Base-by-base conservation (phyloP, 768 basidiomycete species). In the Amanita muscaria region DNA sequence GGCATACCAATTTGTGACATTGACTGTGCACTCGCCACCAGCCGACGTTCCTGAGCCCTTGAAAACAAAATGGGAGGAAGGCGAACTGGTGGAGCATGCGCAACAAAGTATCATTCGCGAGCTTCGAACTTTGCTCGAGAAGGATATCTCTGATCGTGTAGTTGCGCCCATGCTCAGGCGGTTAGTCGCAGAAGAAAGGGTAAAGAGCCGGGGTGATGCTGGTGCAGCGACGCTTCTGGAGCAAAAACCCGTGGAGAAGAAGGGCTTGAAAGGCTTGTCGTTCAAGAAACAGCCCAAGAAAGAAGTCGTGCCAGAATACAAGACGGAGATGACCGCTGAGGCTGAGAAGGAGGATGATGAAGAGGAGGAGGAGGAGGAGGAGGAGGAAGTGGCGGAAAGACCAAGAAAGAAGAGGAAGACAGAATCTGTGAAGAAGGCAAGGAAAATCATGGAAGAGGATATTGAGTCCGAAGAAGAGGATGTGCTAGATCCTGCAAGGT, bases 401-500 rank as follows among this genome's bases (percentile, higher is more conserved):
- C 77, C 76, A 33, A 76, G 65, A 64, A 80, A 82, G 70, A 78
- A 68, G 58, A 65, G 68, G 56, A 79, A 70, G 64, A 73, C 72
- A 56, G 77, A 76, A 49, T 23, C 12, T 32, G 56, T 56, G 33
- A 54, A 54, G 53, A 64, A 60, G 59, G 60, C 59, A 36, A 64
- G 51, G 52, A 65, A 62, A 49, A 57, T 70, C 29, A 52, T 61
- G 24, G 68, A 68, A 32, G 63, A 64, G 27, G 63, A 47, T 11
- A 12, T 76, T 31, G 83, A 82, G 65, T 77, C 74, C 5, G 83
- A 83, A 53, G 75, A 76, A 30, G 83, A 82, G 44, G 70, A 68
- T 16, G 63, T 57, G n/a, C 48, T 53, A 2, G 61, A 62, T 49
- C 18, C 49, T 22, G 50, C 51, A 7, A 55, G 51, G 38, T 42